These are phyloP conservation scores for Heterotrichella gracilis DNA, from an alignment of 352 stramenopile genomes.

Conservation along the genomic window DNA sequence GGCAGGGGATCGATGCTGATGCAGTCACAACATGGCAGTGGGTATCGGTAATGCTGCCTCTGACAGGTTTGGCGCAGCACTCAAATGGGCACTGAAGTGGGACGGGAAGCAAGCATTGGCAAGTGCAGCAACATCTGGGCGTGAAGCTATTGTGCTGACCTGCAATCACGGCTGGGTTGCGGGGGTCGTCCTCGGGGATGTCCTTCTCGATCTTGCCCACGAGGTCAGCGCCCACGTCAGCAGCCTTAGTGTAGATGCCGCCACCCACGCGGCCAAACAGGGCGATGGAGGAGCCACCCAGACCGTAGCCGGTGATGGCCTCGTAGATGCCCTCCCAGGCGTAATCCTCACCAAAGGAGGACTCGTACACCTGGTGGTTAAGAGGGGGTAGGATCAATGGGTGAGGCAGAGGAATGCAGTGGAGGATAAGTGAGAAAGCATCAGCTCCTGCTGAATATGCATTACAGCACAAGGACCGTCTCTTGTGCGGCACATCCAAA, in stretches of 20 bases:
- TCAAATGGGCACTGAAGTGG: no score
- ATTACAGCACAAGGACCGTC: constrained; percentile 19
- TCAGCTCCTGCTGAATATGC: background rate
- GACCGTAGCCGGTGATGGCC: constrained; percentile 73
- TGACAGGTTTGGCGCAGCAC: no score
- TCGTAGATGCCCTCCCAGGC: constrained; percentile 53
- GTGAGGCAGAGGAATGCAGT: no score
- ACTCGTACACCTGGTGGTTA: constrained; percentile 4
- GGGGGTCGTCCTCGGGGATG: constrained; percentile 92
- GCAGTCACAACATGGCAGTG: no score
- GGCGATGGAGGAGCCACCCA: constrained; percentile 84
- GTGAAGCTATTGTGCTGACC: no score
- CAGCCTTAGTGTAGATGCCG: constrained; percentile 97
- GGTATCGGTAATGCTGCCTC: no score
- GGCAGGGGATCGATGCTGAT: no score
- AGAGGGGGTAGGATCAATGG: no score
- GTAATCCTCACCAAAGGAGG: constrained; percentile 20
- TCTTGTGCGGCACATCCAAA: background rate
- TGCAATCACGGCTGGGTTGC: constrained; percentile 92
- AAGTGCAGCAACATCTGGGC: no score
- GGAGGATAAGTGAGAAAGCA: no score
- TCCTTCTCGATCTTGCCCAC: constrained; percentile 91
- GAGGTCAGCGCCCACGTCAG: constrained; percentile 92
- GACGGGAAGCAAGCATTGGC: no score
- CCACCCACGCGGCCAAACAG: constrained; percentile 95